Evolutionary conservation across 2,329 filamentous ascomycete genomes (phyloP).

Genomic region (Berkeleyomyces rouxiae): DNA sequence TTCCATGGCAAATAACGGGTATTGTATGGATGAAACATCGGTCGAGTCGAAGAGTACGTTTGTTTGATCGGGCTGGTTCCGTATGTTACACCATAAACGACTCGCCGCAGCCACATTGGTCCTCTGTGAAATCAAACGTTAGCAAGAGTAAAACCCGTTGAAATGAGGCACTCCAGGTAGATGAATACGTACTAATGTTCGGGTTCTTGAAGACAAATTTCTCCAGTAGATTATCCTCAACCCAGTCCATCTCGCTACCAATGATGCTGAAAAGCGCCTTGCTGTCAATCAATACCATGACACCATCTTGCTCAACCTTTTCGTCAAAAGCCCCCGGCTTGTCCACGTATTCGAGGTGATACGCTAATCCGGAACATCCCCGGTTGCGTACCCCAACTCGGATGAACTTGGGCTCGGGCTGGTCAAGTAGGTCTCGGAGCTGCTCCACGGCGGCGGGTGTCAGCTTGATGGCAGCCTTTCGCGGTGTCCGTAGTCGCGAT

Average conservation of each 20-base stretch:
- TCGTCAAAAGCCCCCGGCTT: slow-evolving; percentile 81
- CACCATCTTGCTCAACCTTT: slow-evolving; percentile 84
- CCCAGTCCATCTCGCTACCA: slow-evolving; percentile 97
- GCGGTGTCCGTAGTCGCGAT: slow-evolving; percentile 48
- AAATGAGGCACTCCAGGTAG: too few species aligned
- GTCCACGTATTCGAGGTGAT: slow-evolving; percentile 89
- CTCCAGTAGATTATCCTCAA: slow-evolving; percentile 84
- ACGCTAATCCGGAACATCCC: slow-evolving; percentile 84
- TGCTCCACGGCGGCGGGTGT: slow-evolving; percentile 67
- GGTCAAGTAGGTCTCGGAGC: slow-evolving; percentile 57
- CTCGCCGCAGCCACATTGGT: slow-evolving; percentile 90
- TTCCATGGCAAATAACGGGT: neutral
- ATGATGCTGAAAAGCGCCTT: slow-evolving; percentile 97
- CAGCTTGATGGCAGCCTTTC: slow-evolving; percentile 83
- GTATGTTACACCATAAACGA: slow-evolving; percentile 63
- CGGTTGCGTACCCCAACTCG: slow-evolving; percentile 86
- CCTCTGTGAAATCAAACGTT: slow-evolving; percentile 46
- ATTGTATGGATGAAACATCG: neutral
- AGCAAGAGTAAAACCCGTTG: slow-evolving; percentile 16
- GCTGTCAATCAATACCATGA: slow-evolving; percentile 90
- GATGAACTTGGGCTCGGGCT: slow-evolving; percentile 83
- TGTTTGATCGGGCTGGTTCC: neutral
- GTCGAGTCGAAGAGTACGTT: neutral
- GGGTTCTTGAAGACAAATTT: slow-evolving; percentile 92
- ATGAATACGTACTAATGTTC: slow-evolving; percentile 71